Conservation (phyloP, 2,329 filamentous ascomycete species). For the Penicillium palitans region DNA sequence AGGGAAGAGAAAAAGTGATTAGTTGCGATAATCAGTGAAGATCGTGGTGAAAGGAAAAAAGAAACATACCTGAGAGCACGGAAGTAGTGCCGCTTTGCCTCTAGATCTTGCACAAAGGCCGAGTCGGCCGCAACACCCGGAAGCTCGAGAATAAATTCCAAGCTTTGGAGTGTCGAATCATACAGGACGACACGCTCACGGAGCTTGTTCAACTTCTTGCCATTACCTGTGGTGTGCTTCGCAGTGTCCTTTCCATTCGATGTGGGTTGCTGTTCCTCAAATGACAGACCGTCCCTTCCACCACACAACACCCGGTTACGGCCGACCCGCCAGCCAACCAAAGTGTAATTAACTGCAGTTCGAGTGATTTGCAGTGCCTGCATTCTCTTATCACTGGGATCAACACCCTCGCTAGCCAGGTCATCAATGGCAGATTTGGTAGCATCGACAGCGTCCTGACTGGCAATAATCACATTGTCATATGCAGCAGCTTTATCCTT, state of each 20-base stretch:
- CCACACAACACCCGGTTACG: conserved; percentile 88
- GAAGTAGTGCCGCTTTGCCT: conserved; percentile 79
- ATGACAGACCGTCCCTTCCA: conserved; percentile 71
- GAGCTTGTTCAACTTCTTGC: conserved; percentile 74
- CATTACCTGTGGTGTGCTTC: conserved; percentile 65
- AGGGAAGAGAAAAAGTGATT: background rate
- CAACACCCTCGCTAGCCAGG: conserved; percentile 75
- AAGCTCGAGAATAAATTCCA: conserved; percentile 85
- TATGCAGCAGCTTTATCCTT: conserved; percentile 79
- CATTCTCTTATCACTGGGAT: conserved; percentile 81
- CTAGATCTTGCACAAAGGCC: conserved; percentile 72
- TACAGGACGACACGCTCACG: conserved; percentile 88
- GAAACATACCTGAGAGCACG: conserved; percentile 73
- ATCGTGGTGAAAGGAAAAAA: conserved; percentile 36
- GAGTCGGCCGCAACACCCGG: conserved; percentile 86
- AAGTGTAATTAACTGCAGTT: conserved; percentile 89
- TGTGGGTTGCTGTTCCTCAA: conserved; percentile 51
- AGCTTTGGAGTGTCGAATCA: conserved; percentile 84
- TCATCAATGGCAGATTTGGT: conserved; percentile 94
- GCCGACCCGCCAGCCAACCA: conserved; percentile 92
- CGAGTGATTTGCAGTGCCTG: conserved; percentile 90
- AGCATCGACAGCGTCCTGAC: conserved; percentile 90
- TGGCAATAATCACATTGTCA: conserved; percentile 84
- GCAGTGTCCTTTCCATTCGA: conserved; percentile 53
- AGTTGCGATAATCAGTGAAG: conserved; percentile 15